Base-by-base conservation (phyloP, 1,284 basidiomycete species). In the Puccinia novopanici region DNA sequence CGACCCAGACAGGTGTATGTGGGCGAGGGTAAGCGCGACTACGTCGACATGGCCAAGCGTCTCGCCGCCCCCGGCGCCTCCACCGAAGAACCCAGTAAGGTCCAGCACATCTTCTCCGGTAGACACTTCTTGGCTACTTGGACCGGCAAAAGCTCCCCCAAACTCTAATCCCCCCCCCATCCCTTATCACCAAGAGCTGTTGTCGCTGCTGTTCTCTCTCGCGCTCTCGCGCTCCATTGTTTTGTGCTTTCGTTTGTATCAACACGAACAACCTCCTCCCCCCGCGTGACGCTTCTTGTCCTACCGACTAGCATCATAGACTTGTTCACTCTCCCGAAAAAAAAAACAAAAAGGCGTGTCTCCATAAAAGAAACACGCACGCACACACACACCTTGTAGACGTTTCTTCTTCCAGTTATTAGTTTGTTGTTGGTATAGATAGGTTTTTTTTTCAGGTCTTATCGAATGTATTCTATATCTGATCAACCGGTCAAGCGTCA, bases 1-100 rank as follows among this genome's bases (percentile, higher is more conserved):
- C 88, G 93, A 59, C 93, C 93, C 57, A 88, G 84, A 84, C 92
- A 94, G 90, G 89, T 94, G 73, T 95, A 92, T 83, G 89, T 92
- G 30, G 93, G 93, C 2, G 86, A 89, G 9, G 87, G 88, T 13
- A 90, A 90, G 85, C 90, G 93, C 54, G 90, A 91, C 76, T 94
- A 92, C 86, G 89, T 92, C 55, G 88, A 89, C 34, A 86, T 92
- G 34, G 89, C 89, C 6, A 86, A 48, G 13, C 40, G 76, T 37
- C 19, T n/a, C 6, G 19, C 0, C 17, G 50, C 12, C 1, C 4
- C 3, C 24, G 61, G 52, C 27, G 19, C 15, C 4, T n/a, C n/a
- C n/a, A 34, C 19, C 24, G 55, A 70, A 17, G 76, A 79, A 40
- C 77, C 77, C 6, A 73, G 77, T 63, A 27, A 59, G 19, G 68